These are phyloP conservation scores for Solanum etuberosum DNA, from an alignment of 257 asterid genomes.

Conservation along the genomic window DNA sequence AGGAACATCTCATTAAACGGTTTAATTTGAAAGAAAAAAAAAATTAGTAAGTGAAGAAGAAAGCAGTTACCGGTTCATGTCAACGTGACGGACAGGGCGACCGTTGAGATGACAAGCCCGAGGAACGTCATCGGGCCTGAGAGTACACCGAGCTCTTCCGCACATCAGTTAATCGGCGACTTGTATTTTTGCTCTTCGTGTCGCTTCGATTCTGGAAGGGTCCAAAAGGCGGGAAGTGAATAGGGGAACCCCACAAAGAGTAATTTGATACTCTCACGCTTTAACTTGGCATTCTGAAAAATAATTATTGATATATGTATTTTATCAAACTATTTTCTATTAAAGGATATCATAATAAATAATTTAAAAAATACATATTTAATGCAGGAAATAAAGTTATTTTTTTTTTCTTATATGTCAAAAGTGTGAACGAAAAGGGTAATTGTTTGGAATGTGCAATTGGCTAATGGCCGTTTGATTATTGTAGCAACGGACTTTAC, in stretches of 20 bases:
- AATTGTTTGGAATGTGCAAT: too few relatives aligned
- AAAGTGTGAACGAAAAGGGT: too few relatives aligned
- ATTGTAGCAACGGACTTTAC: too few relatives aligned
- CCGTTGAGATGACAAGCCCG: conserved; percentile 63
- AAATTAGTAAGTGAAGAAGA: not conserved
- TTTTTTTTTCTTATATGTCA: too few relatives aligned
- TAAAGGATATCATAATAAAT: too few relatives aligned
- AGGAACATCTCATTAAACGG: not conserved
- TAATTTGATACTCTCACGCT: too few relatives aligned
- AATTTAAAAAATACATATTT: too few relatives aligned
- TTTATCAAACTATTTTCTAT: too few relatives aligned
- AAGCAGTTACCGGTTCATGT: conserved; percentile 53
- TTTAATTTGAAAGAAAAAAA: not conserved
- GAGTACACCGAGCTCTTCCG: conserved; percentile 77
- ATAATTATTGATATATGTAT: too few relatives aligned
- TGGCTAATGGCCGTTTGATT: too few relatives aligned
- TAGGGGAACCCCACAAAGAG: not conserved
- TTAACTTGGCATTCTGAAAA: too few relatives aligned
- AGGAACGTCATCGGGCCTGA: conserved; percentile 48
- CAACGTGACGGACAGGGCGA: conserved; percentile 54
- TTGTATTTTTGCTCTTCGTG: not conserved
- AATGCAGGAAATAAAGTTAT: too few relatives aligned
- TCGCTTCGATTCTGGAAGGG: conserved; percentile 4
- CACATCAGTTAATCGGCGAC: conserved; percentile 42
- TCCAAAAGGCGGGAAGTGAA: conserved; percentile 19